phyloP scores from a whole-genome alignment of 768 basidiomycete species.

The Termitomyces sp. region DNA sequence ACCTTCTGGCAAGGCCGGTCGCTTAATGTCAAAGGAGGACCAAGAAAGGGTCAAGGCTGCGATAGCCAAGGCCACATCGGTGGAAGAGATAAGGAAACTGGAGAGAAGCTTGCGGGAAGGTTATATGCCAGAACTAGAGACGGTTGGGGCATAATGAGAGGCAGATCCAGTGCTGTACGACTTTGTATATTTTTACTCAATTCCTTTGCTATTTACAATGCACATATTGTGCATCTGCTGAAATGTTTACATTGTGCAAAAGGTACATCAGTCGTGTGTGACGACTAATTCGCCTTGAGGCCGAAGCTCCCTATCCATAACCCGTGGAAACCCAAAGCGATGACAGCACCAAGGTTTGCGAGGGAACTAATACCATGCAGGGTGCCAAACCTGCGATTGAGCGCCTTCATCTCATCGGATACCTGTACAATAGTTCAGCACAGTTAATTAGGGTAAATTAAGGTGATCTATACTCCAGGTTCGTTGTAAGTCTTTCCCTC shows the following conservation, averaged over 20 bases:
- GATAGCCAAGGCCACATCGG: conserved; percentile 86
- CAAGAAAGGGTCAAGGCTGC: conserved; percentile 84
- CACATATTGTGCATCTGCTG: conserved; percentile 11
- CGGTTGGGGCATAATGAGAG: conserved; percentile 65
- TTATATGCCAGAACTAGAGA: conserved; percentile 75
- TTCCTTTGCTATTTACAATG: conserved; percentile 19
- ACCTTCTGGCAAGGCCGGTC: conserved; percentile 67
- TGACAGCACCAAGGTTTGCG: conserved; percentile 59
- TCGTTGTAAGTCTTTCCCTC: conserved; percentile 70
- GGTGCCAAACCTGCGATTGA: conserved; percentile 64
- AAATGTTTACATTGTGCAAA: conserved; percentile 13
- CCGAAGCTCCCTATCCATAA: conserved; percentile 66
- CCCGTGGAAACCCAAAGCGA: conserved; percentile 66
- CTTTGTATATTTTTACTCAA: conserved; percentile 30
- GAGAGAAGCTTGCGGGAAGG: conserved; percentile 85
- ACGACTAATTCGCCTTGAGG: conserved; percentile 35
- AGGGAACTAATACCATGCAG: conserved; percentile 72
- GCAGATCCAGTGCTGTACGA: conserved; percentile 16
- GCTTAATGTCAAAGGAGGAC: conserved; percentile 90
- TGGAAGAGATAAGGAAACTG: conserved; percentile 83
- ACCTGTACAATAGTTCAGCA: conserved; percentile 37
- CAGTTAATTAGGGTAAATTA: conserved; percentile 5
- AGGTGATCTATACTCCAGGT: conserved; percentile 46
- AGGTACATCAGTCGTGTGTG: background rate
- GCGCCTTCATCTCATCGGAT: conserved; percentile 64